phyloP scores from a whole-genome alignment of 2,329 filamentous ascomycete species.

The Westerdykella ornata region DNA sequence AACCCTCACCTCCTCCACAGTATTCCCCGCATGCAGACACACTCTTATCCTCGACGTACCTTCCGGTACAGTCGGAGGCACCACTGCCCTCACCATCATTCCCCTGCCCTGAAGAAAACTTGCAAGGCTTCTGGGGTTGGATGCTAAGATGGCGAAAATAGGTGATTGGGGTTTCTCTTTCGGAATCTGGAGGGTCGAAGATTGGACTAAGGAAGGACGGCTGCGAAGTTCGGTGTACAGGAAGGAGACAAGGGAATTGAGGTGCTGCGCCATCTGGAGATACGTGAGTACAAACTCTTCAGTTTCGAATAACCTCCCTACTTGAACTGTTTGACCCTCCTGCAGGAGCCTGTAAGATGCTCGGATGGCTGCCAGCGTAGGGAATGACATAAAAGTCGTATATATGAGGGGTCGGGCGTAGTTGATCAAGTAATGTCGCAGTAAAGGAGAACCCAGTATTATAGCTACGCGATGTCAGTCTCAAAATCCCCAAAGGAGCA shows the following conservation, averaged over 20 bases:
- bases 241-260: constrained; percentile 17
- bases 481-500: not conserved
- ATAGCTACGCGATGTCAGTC: constrained; percentile 17
- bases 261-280: constrained; percentile 14
- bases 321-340: constrained; percentile 12
- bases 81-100: constrained; percentile 35
- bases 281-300: not conserved
- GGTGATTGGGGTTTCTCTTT: constrained; percentile 24
- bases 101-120: constrained; percentile 20
- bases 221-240: constrained; percentile 17
- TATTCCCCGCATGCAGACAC: constrained; percentile 41
- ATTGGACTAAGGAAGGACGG: not conserved
- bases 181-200: constrained; percentile 6
- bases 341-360: constrained; percentile 26
- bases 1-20: constrained; percentile 28
- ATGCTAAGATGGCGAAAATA: constrained; percentile 31
- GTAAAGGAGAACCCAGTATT: constrained; percentile 24
- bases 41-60: constrained; percentile 38
- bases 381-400: constrained; percentile 39
- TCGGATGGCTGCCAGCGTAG: constrained; percentile 38
- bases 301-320: constrained; percentile 5
- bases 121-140: constrained; percentile 24
- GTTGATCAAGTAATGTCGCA: constrained; percentile 34
- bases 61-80: constrained; percentile 38
- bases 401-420: constrained; percentile 40